Evolutionary conservation across 805 yeast genomes (phyloP).

Genomic region (Candida pseudofarinosa): DNA sequence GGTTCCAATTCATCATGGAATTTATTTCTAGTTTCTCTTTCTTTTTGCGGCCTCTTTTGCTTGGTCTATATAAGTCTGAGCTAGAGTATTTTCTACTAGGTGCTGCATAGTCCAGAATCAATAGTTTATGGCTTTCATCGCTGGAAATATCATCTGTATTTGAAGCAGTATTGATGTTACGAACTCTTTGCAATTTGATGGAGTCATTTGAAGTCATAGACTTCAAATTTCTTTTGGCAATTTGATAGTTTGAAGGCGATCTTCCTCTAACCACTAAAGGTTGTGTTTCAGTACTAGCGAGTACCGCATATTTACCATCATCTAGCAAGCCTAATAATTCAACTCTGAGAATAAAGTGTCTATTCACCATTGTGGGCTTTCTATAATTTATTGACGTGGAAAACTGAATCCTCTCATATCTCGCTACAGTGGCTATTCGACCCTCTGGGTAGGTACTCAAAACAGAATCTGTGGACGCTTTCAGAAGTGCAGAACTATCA

Average conservation of each 20-base stretch:
- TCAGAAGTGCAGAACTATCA: slow-evolving; percentile 14
- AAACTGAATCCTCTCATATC: slow-evolving; percentile 68
- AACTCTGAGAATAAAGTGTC: slow-evolving; percentile 49
- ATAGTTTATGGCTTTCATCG: background rate
- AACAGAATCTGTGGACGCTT: slow-evolving; percentile 15
- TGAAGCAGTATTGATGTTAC: background rate
- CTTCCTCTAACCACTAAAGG: slow-evolving; percentile 60
- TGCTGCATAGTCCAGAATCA: background rate
- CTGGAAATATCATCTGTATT: background rate
- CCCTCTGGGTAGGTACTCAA: slow-evolving; percentile 45
- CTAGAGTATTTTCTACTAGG: background rate
- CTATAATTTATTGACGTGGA: slow-evolving; percentile 48
- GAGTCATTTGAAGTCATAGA: background rate
- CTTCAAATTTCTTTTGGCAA: slow-evolving; percentile 6
- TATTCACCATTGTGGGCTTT: slow-evolving; percentile 41
- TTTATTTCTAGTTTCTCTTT: slow-evolving; percentile 1
- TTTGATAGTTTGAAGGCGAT: slow-evolving; percentile 57
- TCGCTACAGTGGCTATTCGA: slow-evolving; percentile 52
- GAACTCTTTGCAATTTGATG: background rate
- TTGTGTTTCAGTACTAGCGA: slow-evolving; percentile 52
- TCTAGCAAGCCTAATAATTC: slow-evolving; percentile 46
- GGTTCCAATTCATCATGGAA: background rate
- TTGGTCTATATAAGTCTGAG: slow-evolving; percentile 2
- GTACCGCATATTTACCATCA: slow-evolving; percentile 26
- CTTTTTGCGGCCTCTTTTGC: slow-evolving; percentile 6